A percentile compares a stretch with the other conserved stretches of the same genome.
phyloP scores from a whole-genome alignment of 1,284 basidiomycete species.

The Thelephora terrestris region DNA sequence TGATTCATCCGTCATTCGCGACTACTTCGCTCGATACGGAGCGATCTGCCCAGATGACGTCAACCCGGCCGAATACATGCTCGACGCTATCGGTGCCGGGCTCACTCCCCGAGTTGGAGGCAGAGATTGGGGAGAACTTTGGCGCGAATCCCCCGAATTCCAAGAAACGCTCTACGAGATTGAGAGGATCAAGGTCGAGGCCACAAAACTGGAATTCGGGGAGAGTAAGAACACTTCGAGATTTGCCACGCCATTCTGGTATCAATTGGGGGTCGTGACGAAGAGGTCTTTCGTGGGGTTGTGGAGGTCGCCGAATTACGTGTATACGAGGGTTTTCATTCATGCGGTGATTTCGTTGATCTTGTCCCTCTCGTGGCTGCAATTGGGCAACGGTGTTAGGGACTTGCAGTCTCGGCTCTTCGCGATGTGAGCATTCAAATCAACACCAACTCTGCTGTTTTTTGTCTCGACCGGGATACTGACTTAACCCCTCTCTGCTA shows the following conservation, averaged over 20 bases:
- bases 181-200: constrained; percentile 23
- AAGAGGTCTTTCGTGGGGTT: constrained; percentile 66
- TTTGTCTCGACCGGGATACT: constrained; percentile 4
- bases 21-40: constrained; percentile 63
- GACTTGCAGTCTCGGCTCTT: constrained; percentile 84
- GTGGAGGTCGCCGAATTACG: constrained; percentile 79
- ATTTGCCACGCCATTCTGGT: constrained; percentile 67
- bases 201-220: constrained; percentile 13
- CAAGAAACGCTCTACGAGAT: constrained; percentile 23
- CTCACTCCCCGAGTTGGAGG: constrained; percentile 39
- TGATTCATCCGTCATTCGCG: constrained; percentile 47
- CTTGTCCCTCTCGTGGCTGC: constrained; percentile 78
- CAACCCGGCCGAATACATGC: constrained; percentile 29
- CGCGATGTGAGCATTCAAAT: constrained; percentile 40
- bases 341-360: constrained; percentile 71
- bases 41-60: constrained; percentile 53
- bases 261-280: constrained; percentile 72
- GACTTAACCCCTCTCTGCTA: constrained; percentile 14
- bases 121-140: constrained; percentile 56
- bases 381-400: constrained; percentile 55
- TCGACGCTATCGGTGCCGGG: constrained; percentile 30
- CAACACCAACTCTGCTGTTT: background rate
- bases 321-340: constrained; percentile 75
- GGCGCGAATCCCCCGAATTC: constrained; percentile 41
- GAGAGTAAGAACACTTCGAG: constrained; percentile 16